Evolutionary conservation across 1,139 yeast species (phyloP).

Genomic region (Yamadazyma membranifaciens): DNA sequence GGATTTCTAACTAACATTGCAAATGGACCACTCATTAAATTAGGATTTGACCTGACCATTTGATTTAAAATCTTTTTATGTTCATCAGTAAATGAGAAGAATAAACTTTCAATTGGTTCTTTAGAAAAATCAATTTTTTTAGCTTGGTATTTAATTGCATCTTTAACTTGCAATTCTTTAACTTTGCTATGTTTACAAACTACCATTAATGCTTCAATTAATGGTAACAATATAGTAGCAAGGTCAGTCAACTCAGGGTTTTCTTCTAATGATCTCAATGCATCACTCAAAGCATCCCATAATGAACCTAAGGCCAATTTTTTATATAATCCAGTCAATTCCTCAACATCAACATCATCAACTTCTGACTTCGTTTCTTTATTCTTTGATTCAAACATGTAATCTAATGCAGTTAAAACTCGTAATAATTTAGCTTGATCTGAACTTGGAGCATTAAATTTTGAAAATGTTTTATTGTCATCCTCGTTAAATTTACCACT

Average conservation of each 20-base stretch:
- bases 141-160: conserved; percentile 58
- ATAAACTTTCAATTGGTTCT: conserved; percentile 76
- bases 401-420: conserved; percentile 85
- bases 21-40: conserved; percentile 95
- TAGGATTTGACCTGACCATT: conserved; percentile 89
- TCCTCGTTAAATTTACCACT: conserved; percentile 39
- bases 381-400: conserved; percentile 56
- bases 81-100: conserved; percentile 85
- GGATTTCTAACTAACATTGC: conserved; percentile 88
- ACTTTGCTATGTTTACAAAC: conserved; percentile 87
- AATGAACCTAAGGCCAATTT: conserved; percentile 70
- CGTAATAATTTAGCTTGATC: conserved; percentile 86
- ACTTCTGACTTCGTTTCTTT: conserved; percentile 15
- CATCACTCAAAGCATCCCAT: conserved; percentile 86
- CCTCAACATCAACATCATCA: conserved; percentile 36
- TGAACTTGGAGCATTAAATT: conserved; percentile 78
- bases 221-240: conserved; percentile 80
- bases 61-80: conserved; percentile 88
- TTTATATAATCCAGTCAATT: conserved; percentile 61
- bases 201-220: conserved; percentile 92
- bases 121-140: conserved; percentile 63
- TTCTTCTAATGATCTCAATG: conserved; percentile 61
- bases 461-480: conserved; percentile 54
- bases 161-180: conserved; percentile 60
- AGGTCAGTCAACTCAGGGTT: conserved; percentile 52